phyloP scores from a whole-genome alignment of 352 stramenopile species.

The Pythium aphanidermatum region DNA sequence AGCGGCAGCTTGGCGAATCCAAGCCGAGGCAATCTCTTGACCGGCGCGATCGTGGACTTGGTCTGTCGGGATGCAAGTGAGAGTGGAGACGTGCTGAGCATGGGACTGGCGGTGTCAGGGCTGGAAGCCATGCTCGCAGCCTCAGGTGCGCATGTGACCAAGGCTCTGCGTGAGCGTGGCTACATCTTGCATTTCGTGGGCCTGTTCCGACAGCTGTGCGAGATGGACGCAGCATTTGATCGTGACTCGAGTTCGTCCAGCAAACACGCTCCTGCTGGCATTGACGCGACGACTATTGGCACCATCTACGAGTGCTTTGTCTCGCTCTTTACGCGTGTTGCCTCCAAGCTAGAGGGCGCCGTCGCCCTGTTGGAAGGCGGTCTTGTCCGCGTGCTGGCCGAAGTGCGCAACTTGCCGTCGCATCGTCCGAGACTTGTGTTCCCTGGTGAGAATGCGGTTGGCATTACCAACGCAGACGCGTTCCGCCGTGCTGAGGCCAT shows the following conservation, averaged over 20 bases:
- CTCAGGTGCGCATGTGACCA: conserved; percentile 38
- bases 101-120: conserved; percentile 70
- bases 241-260: conserved; percentile 25
- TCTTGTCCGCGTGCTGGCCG: conserved; percentile 55
- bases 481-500: conserved; percentile 57
- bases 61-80: conserved; percentile 74
- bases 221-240: conserved; percentile 63
- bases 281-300: conserved; percentile 63
- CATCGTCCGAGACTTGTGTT: conserved; percentile 59
- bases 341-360: conserved; percentile 52
- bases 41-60: conserved; percentile 56
- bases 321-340: conserved; percentile 67
- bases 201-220: conserved; percentile 64
- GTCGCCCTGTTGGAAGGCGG: conserved; percentile 65
- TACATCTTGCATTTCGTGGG: conserved; percentile 80
- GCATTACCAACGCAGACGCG: conserved; percentile 18
- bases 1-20: conserved; percentile 14
- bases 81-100: conserved; percentile 68
- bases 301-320: conserved; percentile 82
- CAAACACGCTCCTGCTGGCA: conserved; percentile 38
- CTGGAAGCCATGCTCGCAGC: conserved; percentile 62
- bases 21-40: conserved; percentile 26
- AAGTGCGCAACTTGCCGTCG: conserved; percentile 53
- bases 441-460: conserved; percentile 24
- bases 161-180: conserved; percentile 61